Percentiles rank a stretch among this genome's conserved stretches.
These are phyloP conservation scores for Xylaria digitata DNA, from an alignment of 2,329 filamentous ascomycete genomes.

Conservation along the genomic window DNA sequence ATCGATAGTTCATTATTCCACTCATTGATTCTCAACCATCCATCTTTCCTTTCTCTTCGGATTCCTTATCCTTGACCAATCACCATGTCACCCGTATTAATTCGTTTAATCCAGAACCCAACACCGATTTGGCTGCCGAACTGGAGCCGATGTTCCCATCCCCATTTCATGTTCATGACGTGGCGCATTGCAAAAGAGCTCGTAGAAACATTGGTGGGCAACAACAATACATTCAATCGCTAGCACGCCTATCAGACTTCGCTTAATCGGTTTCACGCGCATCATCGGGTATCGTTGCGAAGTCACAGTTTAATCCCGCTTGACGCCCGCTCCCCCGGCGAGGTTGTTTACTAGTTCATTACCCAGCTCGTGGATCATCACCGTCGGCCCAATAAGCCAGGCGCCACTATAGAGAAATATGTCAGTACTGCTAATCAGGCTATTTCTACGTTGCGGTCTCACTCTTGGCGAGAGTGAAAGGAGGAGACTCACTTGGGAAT, in stretches of 20 bases:
- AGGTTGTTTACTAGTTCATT: conserved; percentile 62
- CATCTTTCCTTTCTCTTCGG: neutral
- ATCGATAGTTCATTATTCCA: conserved; percentile 10
- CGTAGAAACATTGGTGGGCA: conserved; percentile 2
- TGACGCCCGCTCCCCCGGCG: conserved; percentile 50
- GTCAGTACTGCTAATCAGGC: conserved; percentile 10
- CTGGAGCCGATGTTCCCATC: neutral
- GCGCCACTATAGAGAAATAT: conserved; percentile 57
- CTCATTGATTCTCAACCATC: neutral
- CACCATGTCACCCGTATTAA: conserved; percentile 3
- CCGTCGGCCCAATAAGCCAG: conserved; percentile 65
- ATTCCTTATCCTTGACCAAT: neutral
- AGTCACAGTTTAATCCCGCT: conserved; percentile 53
- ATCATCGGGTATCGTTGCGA: conserved; percentile 2
- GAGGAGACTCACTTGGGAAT: conserved; percentile 51
- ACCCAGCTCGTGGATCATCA: conserved; percentile 64
- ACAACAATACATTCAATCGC: conserved; percentile 2
- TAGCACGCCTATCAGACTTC: conserved; percentile 3
- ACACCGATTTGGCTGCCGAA: neutral
- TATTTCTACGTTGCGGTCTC: neutral
- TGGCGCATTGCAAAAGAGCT: neutral
- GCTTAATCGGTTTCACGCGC: neutral
- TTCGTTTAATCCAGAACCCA: conserved; percentile 7
- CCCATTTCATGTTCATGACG: conserved; percentile 17
- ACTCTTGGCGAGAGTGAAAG: neutral